Evolutionary conservation across 768 basidiomycete genomes (phyloP), one percentile per base, ranked within the genome.

Genomic region (Hygrocybe punicea): DNA sequence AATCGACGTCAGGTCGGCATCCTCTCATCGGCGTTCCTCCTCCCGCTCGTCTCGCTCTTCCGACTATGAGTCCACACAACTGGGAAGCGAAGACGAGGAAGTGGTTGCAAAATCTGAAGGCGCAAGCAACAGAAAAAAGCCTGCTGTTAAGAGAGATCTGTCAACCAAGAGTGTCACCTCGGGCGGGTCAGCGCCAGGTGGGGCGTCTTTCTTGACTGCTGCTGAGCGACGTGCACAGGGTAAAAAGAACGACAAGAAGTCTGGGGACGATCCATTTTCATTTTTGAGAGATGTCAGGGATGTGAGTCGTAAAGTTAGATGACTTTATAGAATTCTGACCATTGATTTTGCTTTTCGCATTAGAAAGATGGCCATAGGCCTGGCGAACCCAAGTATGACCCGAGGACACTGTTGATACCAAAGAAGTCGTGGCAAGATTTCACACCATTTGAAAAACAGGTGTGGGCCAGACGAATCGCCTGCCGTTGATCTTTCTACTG

Each of bases 371-470:
- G 86, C 1, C 77, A 83, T 50, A 76, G 81, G 55, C 91, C 91
- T 23, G 84, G 82, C n/a, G 83, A 96, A 59, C 84, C 88, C 0
- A 84, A 87, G 13, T 98, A 98, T 64, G 96, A 99, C 65, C 91
- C 91, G 6, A 78, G 95, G 49, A 97, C 97, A 0, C 70, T 98
- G 33, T 83, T 80, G 66, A 82, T 99, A 52, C 95, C 95, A 0
- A 71, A 79, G 25, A 80, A 75, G 42, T 84, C 85, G 0, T 96
- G 94, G 93, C 76, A 77, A 24, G 76, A 77, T 0, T 96, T 99
- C 65, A 96, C 94, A 2, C 93, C 95, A 0, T 99, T 99, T 67
- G 97, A 99, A 74, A 93, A 86, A 63, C 93, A 92, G 80, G 87
- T 82, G 56, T 33, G 67, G 70, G 39, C 47, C 10, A 16, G 53